These are phyloP conservation scores for Cadophora sp. DNA, from an alignment of 2,329 filamentous ascomycete species.

Conservation along the genomic window DNA sequence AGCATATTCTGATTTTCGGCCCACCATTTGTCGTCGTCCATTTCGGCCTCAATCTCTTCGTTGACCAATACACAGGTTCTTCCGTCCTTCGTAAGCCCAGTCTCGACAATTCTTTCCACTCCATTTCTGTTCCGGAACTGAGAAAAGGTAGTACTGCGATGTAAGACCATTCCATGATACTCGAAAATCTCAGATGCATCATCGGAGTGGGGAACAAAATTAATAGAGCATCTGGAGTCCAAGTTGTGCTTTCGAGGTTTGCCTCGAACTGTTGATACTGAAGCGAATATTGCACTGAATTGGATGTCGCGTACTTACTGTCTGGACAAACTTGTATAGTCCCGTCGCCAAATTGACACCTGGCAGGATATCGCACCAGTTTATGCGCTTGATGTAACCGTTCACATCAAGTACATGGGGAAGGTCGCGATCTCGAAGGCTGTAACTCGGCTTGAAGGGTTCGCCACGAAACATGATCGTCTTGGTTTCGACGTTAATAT, in stretches of 20 bases:
- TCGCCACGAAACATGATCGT: neutral
- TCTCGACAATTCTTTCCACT: slow-evolving; percentile 3
- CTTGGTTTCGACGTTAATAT: slow-evolving; percentile 3
- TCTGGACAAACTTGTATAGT: slow-evolving; percentile 1
- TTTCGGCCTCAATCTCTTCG: slow-evolving; percentile 15
- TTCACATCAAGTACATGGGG: neutral
- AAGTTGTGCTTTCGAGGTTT: too few relatives aligned
- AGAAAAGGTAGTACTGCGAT: neutral
- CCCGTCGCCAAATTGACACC: neutral
- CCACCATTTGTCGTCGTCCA: slow-evolving; percentile 9
- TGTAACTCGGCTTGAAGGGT: neutral
- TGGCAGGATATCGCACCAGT: neutral
- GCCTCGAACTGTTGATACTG: neutral
- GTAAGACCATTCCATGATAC: too few relatives aligned
- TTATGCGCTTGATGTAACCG: neutral
- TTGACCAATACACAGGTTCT: slow-evolving; percentile 8
- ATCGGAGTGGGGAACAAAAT: too few relatives aligned
- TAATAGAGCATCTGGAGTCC: too few relatives aligned
- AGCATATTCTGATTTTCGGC: neutral
- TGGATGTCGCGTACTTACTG: neutral
- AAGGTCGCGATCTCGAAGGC: neutral
- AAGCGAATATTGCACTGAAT: neutral
- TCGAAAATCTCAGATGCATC: too few relatives aligned
- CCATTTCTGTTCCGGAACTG: slow-evolving; percentile 1
- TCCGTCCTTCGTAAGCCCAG: slow-evolving; percentile 7